These are phyloP conservation scores for Tolypocladium cylindrosporum DNA, from an alignment of 2,329 filamentous ascomycete species.

Conservation along the genomic window DNA sequence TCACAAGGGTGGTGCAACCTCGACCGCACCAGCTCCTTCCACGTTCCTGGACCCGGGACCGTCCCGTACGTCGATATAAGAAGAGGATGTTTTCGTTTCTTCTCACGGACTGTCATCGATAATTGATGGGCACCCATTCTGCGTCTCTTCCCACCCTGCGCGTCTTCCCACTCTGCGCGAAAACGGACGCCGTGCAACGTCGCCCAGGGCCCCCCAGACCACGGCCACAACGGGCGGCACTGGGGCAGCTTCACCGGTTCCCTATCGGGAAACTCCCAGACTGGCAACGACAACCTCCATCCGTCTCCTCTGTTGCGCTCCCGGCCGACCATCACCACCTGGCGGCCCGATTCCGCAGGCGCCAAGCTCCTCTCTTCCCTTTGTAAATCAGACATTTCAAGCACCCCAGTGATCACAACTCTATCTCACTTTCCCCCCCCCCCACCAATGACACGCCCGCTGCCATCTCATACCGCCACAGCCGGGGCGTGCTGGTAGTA, in stretches of 20 bases:
- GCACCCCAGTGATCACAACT: not conserved
- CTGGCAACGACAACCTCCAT: too few relatives aligned
- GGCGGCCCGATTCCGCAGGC: too few relatives aligned
- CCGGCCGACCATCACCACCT: too few relatives aligned
- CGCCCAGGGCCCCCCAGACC: too few relatives aligned
- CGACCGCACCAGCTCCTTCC: not conserved
- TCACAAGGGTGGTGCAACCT: not conserved
- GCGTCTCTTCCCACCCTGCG: not conserved
- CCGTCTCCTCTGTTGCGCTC: too few relatives aligned
- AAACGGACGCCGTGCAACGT: not conserved
- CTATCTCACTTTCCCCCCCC: not conserved
- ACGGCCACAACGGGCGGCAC: too few relatives aligned
- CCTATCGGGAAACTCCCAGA: too few relatives aligned
- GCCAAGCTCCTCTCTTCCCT: not conserved
- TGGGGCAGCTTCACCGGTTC: too few relatives aligned
- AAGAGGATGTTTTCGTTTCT: not conserved
- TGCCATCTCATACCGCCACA: not conserved
- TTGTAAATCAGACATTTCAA: not conserved
- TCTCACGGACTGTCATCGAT: not conserved
- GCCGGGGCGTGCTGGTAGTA: not conserved
- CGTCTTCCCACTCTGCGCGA: not conserved
- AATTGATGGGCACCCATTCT: not conserved
- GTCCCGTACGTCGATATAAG: not conserved
- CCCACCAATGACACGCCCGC: not conserved
- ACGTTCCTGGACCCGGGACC: not conserved